Evolutionary conservation across 1,139 yeast species (phyloP), one percentile per base, ranked within the genome.

Genomic region (Blastobotrys ciferrii): DNA sequence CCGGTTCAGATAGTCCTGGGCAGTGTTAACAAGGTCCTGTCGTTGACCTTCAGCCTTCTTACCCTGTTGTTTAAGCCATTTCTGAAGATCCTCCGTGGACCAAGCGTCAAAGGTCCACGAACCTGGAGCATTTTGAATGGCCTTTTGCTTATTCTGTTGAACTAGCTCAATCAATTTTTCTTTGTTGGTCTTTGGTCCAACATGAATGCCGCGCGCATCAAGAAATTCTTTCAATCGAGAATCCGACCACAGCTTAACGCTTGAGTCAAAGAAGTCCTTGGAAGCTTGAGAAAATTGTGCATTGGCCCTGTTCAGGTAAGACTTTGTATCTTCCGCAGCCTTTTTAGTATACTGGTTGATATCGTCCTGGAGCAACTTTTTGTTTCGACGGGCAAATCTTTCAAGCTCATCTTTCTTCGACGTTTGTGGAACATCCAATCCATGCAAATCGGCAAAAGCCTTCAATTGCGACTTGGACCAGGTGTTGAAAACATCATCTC

Each of bases 141-240:
- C 76, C 43, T 67, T 68, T 58, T 72, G 67, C 59, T 73, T 73
- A 63, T 74, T 68, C 50, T 70, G 61, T 54, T 73, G 70, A 3
- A 77, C 84, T 39, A 76, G 64, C 31, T 75, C 70, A 41, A 76
- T 63, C 56, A 81, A 69, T 50, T 78, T 73, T 28, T 69, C 64
- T 56, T 72, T 74, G 33, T 79, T 71, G 15, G 78, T 68, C 47
- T 74, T 68, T 31, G 68, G 66, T 18, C 82, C 77, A 45, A 74
- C 69, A 13, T 69, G 61, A 30, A 80, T 67, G 23, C 76, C 77
- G 54, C 87, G 76, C 5, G 78, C 71, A 43, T 72, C 73, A 52
- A 82, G 68, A 61, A 76, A 82, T 30, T 74, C 71, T 59, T 70
- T 73, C 53, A 82, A 71, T 48, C 78, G 56, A 20, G 63, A 55